Base-by-base conservation (phyloP, 2,329 filamentous ascomycete genomes). In the Seiridium unicorne region DNA sequence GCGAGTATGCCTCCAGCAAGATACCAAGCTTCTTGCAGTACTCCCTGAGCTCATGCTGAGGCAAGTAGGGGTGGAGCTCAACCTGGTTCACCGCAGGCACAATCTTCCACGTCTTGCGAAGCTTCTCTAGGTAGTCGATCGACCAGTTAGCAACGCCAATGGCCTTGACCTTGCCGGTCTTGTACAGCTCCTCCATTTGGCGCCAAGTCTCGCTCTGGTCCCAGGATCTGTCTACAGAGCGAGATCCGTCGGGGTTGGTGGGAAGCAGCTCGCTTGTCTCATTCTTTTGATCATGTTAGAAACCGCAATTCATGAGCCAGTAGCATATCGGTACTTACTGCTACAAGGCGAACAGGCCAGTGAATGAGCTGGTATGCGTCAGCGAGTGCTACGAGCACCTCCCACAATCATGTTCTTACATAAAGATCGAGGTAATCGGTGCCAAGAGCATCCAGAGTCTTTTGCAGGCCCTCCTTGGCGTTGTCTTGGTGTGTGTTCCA, bases 71-170 rank as follows among this genome's bases (percentile, higher is more conserved):
- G 69, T 81, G 75, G 56, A 77, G 72, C 68, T 80, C 79, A 63
- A 84, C 76, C 71, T 84, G 81, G 74, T 84, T 83, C 60, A 83
- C 75, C n/a, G 75, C 66, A 1, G 82, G 82, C 63, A 75, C 77
- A 68, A 84, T 76, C 63, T 58, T 64, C 60, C 66, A 66, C 4
- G 59, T 65, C 42, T 65, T 65, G 31, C 85, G 75, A 18, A 88
- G 76, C 59, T 82, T 72, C 66, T 87, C 76, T 42, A 88, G 79
- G 53, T 79, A 79, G n/a, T 74, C 68, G 47, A 79, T 74, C 38
- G 79, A 82, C 73, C 80, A 87, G 76, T 88, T 87, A 63, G 80
- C 83, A 42, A 88, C 80, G 34, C 85, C 85, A 59, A 88, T 86
- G 55, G 81, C 78, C 62, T 79, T 78, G 31, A 81, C 78, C 71